These are phyloP conservation scores for Pestalotiopsis sp. DNA, from an alignment of 2,329 filamentous ascomycete species.

Conservation along the genomic window DNA sequence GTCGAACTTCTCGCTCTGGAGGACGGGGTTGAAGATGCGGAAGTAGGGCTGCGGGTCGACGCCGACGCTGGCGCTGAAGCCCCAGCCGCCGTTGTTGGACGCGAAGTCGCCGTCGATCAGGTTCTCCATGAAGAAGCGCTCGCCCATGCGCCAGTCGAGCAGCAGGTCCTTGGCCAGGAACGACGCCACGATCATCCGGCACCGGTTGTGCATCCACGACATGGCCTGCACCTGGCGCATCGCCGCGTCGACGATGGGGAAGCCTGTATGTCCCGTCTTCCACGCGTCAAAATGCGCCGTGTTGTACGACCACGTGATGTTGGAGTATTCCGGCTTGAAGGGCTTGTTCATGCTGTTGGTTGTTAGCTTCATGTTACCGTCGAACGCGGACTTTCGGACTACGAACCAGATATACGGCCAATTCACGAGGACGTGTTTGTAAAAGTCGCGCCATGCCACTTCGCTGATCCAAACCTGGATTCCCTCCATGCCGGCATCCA, in stretches of 20 bases:
- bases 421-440: constrained; percentile 79
- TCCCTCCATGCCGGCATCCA: constrained; percentile 68
- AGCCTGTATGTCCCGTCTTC: constrained; percentile 75
- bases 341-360: constrained; percentile 58
- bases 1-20: constrained; percentile 88
- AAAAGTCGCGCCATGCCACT: constrained; percentile 86
- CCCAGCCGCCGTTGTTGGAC: constrained; percentile 70
- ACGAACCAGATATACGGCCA: constrained; percentile 80
- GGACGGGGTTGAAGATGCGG: constrained; percentile 81
- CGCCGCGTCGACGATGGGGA: constrained; percentile 81
- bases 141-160: constrained; percentile 82
- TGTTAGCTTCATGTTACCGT: background rate
- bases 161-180: constrained; percentile 81
- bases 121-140: constrained; percentile 81
- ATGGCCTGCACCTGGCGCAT: constrained; percentile 74
- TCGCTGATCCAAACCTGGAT: constrained; percentile 78
- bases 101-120: constrained; percentile 80
- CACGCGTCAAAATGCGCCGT: constrained; percentile 70
- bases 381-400: constrained; percentile 7
- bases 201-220: constrained; percentile 84
- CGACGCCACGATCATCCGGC: constrained; percentile 80
- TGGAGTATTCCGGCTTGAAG: constrained; percentile 80
- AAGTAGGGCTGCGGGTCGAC: constrained; percentile 91
- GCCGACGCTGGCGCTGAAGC: constrained; percentile 48
- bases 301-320: constrained; percentile 82